Evolutionary conservation across 345 rosid species (phyloP).

Genomic region (Hibiscus trionum): DNA sequence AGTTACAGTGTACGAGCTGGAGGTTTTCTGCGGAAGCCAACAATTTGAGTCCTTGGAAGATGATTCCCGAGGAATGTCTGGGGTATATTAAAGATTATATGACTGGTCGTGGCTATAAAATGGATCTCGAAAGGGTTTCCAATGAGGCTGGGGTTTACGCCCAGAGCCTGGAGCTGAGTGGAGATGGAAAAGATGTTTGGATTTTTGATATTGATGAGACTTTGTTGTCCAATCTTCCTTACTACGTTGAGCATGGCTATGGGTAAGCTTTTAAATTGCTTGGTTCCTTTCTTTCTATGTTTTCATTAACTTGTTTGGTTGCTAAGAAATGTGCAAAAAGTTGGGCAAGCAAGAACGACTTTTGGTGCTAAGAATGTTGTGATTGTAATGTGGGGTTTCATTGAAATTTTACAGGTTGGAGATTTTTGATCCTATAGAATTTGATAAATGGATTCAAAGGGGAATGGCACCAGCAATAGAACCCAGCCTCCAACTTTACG

Average conservation of each 20-base stretch:
- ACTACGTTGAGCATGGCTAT: background rate
- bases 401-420: slow-evolving; percentile 46
- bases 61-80: slow-evolving; percentile 60
- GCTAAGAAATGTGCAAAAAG: slow-evolving; percentile 6
- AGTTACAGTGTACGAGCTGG: slow-evolving; percentile 77
- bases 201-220: slow-evolving; percentile 85
- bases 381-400: background rate
- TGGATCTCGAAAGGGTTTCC: slow-evolving; percentile 58
- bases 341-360: background rate
- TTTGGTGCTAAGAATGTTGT: background rate
- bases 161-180: slow-evolving; percentile 33
- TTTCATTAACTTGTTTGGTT: slow-evolving; percentile 7
- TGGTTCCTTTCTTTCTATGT: background rate
- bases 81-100: slow-evolving; percentile 63
- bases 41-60: slow-evolving; percentile 74
- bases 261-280: background rate
- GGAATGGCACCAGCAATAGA: slow-evolving; percentile 60
- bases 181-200: slow-evolving; percentile 81
- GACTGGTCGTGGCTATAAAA: slow-evolving; percentile 49
- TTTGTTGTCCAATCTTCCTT: slow-evolving; percentile 2
- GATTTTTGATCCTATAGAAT: slow-evolving; percentile 52
- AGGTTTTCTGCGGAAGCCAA: slow-evolving; percentile 77
- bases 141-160: slow-evolving; percentile 59
- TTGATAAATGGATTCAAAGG: slow-evolving; percentile 79
- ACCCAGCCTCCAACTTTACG: slow-evolving; percentile 68